Percentiles rank a stretch among this genome's conserved stretches.
Evolutionary conservation across 2,329 filamentous ascomycete genomes (phyloP).

Genomic region (Penicillium sp.): DNA sequence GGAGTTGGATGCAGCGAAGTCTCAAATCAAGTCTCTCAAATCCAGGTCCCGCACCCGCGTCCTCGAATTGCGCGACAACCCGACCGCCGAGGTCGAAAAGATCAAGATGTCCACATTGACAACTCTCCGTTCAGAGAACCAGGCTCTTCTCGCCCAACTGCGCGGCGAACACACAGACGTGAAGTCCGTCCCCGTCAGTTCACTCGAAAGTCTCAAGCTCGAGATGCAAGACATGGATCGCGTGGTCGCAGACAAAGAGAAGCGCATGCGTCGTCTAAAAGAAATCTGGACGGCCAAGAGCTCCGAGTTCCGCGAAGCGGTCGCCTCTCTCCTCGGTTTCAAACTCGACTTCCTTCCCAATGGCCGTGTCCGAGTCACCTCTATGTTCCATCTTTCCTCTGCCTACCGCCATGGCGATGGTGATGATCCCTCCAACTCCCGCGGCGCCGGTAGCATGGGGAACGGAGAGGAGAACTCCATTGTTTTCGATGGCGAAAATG

Average conservation of each 20-base stretch:
- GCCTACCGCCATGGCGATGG: conserved; percentile 47
- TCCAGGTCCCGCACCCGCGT: conserved; percentile 77
- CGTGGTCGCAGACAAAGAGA: conserved; percentile 71
- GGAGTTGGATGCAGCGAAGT: conserved; percentile 72
- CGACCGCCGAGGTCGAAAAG: conserved; percentile 81
- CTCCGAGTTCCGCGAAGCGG: conserved; percentile 92
- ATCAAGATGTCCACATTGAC: conserved; percentile 81
- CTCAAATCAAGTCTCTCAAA: conserved; percentile 71
- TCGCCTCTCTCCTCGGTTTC: conserved; percentile 90
- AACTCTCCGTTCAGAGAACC: conserved; percentile 81
- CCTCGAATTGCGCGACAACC: conserved; percentile 87
- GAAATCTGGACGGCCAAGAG: conserved; percentile 92
- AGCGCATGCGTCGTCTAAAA: conserved; percentile 82
- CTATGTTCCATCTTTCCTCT: conserved; percentile 74
- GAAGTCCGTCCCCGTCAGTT: conserved; percentile 74
- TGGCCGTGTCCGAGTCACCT: conserved; percentile 90
- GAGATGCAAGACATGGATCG: conserved; percentile 75
- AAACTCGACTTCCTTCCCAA: conserved; percentile 97
- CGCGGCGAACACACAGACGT: conserved; percentile 52
- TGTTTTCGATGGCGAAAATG: conserved; percentile 89
- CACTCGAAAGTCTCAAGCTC: conserved; percentile 74
- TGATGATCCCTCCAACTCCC: conserved; percentile 64
- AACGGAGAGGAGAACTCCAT: conserved; percentile 61
- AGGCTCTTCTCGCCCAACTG: conserved; percentile 76
- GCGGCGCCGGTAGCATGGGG: conserved; percentile 48